A percentile compares a stretch with the other conserved stretches of the same genome.
Evolutionary conservation across 2,329 filamentous ascomycete species (phyloP).

Genomic region (Capronia epimyces): DNA sequence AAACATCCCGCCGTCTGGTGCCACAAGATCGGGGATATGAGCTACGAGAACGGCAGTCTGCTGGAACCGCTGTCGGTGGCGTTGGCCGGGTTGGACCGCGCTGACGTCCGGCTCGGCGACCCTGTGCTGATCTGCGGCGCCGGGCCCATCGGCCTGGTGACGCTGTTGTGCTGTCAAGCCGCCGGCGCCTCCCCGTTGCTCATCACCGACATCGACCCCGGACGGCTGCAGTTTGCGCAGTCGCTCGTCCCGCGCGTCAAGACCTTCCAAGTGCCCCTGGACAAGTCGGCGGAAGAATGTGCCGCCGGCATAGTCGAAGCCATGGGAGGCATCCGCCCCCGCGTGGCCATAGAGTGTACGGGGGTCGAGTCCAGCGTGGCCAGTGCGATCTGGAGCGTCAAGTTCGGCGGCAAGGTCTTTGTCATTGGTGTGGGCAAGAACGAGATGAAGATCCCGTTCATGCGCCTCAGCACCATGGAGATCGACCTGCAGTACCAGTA

Average conservation of each 20-base stretch:
- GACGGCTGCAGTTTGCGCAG: constrained; percentile 77
- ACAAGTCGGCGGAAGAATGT: constrained; percentile 57
- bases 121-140: constrained; percentile 85
- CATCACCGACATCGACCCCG: constrained; percentile 90
- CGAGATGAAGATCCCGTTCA: constrained; percentile 93
- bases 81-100: constrained; percentile 79
- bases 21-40: constrained; percentile 91
- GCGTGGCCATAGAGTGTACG: constrained; percentile 83
- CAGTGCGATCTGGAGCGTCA: constrained; percentile 79
- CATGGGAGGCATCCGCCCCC: constrained; percentile 74
- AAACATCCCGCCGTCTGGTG: constrained; percentile 94
- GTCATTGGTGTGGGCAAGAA: constrained; percentile 93
- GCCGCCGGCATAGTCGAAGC: constrained; percentile 62
- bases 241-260: constrained; percentile 71
- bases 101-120: constrained; percentile 75
- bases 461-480: constrained; percentile 83
- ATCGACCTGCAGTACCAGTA: constrained; percentile 97
- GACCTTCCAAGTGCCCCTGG: constrained; percentile 55
- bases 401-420: constrained; percentile 96
- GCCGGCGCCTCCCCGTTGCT: constrained; percentile 86
- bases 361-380: constrained; percentile 86
- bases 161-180: constrained; percentile 74
- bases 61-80: constrained; percentile 87
- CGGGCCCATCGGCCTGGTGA: constrained; percentile 88
- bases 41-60: constrained; percentile 83